These are phyloP conservation scores for Taphrina wiesneri DNA, from an alignment of 1,139 yeast species.

Conservation along the genomic window DNA sequence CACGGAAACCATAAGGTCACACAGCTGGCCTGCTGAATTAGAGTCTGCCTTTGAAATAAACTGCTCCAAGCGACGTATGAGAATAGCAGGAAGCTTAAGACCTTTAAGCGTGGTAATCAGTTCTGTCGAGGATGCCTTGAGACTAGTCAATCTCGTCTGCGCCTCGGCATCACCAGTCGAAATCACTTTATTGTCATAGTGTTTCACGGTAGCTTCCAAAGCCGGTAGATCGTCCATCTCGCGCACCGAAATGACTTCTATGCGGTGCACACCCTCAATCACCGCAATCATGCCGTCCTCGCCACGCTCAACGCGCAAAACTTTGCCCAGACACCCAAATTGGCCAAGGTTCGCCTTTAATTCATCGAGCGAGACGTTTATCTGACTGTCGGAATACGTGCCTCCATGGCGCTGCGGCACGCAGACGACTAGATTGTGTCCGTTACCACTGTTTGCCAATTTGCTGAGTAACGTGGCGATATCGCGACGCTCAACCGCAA, in stretches of 20 bases:
- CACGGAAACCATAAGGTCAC: constrained; percentile 47
- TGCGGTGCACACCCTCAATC: constrained; percentile 43
- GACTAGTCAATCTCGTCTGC: constrained; percentile 40
- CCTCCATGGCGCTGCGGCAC: constrained; percentile 12
- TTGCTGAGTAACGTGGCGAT: constrained; percentile 7
- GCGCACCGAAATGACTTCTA: constrained; percentile 35
- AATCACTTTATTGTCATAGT: constrained; percentile 34
- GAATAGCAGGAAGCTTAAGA: constrained; percentile 18
- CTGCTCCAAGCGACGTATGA: constrained; percentile 35
- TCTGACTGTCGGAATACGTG: not conserved
- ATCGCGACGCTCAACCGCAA: constrained; percentile 17
- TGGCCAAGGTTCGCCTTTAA: constrained; percentile 22
- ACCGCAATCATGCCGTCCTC: constrained; percentile 38
- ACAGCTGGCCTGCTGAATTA: constrained; percentile 44
- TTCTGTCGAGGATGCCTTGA: constrained; percentile 42
- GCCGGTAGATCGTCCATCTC: constrained; percentile 32
- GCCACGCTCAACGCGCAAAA: constrained; percentile 39
- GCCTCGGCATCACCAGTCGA: constrained; percentile 37
- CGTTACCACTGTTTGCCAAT: not conserved
- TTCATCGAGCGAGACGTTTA: constrained; percentile 1
- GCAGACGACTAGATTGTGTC: constrained; percentile 2
- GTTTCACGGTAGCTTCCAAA: constrained; percentile 35
- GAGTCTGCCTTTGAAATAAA: constrained; percentile 37
- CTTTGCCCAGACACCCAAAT: constrained; percentile 42
- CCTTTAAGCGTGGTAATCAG: constrained; percentile 38